Percentiles rank a stretch among this genome's conserved stretches.
Conservation (phyloP, 768 basidiomycete species). For the Russula sp. region DNA sequence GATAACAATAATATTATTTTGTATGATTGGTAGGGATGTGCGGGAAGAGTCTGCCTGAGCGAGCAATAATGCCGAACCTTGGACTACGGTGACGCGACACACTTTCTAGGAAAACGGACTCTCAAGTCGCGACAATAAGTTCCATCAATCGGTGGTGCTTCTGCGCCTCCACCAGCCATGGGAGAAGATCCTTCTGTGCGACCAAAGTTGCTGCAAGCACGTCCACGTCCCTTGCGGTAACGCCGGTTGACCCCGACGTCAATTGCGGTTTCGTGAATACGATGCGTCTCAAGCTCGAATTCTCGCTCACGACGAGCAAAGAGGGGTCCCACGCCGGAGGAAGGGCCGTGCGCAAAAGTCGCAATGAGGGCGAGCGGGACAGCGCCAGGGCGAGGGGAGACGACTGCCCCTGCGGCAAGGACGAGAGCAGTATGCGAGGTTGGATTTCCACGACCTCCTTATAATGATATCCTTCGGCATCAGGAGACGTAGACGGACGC, state of each 20-base stretch:
- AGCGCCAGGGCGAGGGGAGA: slow-evolving; percentile 8
- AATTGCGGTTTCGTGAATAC: not conserved
- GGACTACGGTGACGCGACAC: no score
- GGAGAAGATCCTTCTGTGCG: not conserved
- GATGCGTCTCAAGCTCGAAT: slow-evolving; percentile 5
- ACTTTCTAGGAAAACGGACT: not conserved
- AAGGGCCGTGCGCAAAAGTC: slow-evolving; percentile 1
- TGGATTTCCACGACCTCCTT: slow-evolving; percentile 3
- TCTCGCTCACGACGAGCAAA: slow-evolving; percentile 9
- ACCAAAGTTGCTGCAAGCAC: not conserved
- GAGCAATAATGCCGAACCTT: no score
- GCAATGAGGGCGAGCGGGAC: slow-evolving; percentile 11
- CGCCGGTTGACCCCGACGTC: not conserved
- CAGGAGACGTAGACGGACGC: not conserved
- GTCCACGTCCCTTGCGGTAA: not conserved
- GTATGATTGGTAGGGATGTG: no score
- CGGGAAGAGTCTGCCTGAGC: not conserved
- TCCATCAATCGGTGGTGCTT: slow-evolving; percentile 4
- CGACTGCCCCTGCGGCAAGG: not conserved
- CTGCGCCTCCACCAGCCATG: slow-evolving; percentile 14
- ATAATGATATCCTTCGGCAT: not conserved
- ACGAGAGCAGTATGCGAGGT: not conserved
- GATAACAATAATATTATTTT: no score
- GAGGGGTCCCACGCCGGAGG: slow-evolving; percentile 9
- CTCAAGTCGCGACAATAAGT: slow-evolving; percentile 7